Conservation (phyloP, 352 stramenopile species). For the Globisporangium cederbergense region DNA sequence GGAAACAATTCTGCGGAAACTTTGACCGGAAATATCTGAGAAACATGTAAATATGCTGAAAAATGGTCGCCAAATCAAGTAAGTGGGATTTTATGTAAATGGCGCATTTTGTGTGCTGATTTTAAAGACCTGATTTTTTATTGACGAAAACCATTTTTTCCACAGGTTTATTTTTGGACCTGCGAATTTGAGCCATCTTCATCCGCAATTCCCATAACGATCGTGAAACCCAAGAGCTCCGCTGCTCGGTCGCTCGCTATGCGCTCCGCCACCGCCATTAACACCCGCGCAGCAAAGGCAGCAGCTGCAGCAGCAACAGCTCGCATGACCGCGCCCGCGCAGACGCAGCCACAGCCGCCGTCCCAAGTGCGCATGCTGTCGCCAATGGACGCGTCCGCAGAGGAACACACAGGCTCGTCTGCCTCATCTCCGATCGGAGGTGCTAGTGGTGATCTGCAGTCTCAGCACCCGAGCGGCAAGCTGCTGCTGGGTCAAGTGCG, state of each 20-base stretch:
- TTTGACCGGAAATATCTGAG: no score
- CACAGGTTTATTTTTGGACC: neutral
- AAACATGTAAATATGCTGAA: no score
- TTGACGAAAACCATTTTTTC: neutral
- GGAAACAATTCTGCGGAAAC: no score
- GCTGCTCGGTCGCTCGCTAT: conserved; percentile 5
- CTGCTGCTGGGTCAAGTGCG: conserved; percentile 39
- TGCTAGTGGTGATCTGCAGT: neutral
- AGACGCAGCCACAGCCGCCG: conserved; percentile 3
- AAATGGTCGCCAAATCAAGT: no score
- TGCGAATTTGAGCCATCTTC: neutral
- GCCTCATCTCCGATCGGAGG: neutral
- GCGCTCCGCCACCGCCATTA: conserved; percentile 1
- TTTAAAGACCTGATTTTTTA: neutral
- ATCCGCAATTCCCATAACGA: conserved; percentile 3
- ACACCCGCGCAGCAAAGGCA: neutral
- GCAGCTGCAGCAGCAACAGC: conserved; percentile 1
- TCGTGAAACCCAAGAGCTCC: conserved; percentile 6
- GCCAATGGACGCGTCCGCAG: conserved; percentile 1
- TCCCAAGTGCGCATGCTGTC: neutral
- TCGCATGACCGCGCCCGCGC: conserved; percentile 4
- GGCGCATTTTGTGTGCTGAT: neutral
- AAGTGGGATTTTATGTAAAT: neutral
- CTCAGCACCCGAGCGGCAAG: conserved; percentile 7
- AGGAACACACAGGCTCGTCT: neutral